Conservation (phyloP, 2,329 filamentous ascomycete species). For the Cryphonectria radicalis region DNA sequence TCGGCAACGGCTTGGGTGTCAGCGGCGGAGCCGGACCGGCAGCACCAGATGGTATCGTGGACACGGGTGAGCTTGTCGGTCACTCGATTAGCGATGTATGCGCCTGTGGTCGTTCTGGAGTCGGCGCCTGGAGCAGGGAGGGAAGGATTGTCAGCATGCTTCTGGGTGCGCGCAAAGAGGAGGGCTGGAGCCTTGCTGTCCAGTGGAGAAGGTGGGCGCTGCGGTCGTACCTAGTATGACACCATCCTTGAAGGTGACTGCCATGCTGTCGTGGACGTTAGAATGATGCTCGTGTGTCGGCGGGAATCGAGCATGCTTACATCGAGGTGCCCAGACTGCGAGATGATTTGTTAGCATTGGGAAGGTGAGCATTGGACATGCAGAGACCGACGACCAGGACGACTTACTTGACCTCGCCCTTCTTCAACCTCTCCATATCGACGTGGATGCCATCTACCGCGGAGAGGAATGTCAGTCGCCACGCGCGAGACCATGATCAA, state of each 20-base stretch:
- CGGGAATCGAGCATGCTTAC: conserved; percentile 53
- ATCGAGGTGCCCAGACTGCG: conserved; percentile 93
- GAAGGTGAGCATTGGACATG: not conserved
- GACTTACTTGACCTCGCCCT: conserved; percentile 96
- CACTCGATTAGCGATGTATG: conserved; percentile 98
- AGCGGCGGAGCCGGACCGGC: conserved; percentile 93
- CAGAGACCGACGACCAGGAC: not conserved
- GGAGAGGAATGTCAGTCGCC: conserved; percentile 24
- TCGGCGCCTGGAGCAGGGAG: conserved; percentile 69
- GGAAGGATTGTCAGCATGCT: conserved; percentile 3
- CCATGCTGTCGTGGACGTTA: conserved; percentile 70
- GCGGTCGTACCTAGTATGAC: conserved; percentile 77
- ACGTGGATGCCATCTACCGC: conserved; percentile 93
- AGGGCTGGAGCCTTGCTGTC: not conserved
- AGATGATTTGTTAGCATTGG: conserved; percentile 39
- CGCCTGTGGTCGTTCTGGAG: conserved; percentile 94
- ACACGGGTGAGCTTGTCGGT: conserved; percentile 99
- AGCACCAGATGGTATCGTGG: conserved; percentile 99
- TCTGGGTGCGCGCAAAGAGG: not conserved
- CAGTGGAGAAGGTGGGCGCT: not conserved
- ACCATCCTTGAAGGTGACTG: conserved; percentile 97
- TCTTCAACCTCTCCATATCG: conserved; percentile 98
- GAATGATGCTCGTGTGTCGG: conserved; percentile 28
- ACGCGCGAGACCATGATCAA: conserved; percentile 28
- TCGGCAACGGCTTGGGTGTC: conserved; percentile 98